These are phyloP conservation scores for Fimicolochytrium jonesii DNA, from an alignment of 192 early-diverging fungal genomes.

Conservation along the genomic window DNA sequence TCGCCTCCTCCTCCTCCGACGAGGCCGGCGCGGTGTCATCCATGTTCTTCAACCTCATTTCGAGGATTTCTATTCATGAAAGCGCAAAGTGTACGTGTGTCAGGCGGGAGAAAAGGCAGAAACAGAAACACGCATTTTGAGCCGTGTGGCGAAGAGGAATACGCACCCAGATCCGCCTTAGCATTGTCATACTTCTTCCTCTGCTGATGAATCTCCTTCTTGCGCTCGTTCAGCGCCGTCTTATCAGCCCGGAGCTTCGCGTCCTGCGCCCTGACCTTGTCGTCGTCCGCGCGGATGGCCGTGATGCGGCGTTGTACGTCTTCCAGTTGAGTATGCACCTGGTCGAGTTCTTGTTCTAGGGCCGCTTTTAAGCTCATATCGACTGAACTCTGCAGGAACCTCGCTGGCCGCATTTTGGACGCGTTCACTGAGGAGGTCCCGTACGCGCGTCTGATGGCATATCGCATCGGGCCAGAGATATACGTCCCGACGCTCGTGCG, in stretches of 20 bases:
- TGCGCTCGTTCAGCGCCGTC: constrained; percentile 23
- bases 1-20: constrained; percentile 14
- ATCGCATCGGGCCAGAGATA: constrained; percentile 14
- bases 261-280: constrained; percentile 37
- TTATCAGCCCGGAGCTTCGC: no score
- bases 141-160: no score
- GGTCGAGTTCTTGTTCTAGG: constrained; percentile 23
- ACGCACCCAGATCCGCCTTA: constrained; percentile 35
- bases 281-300: constrained; percentile 23
- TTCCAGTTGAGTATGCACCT: constrained; percentile 31
- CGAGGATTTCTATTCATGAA: constrained; percentile 18
- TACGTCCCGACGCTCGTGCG: no score
- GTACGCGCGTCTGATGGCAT: constrained; percentile 28
- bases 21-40: constrained; percentile 15
- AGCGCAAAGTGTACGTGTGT: no score
- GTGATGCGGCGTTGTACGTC: constrained; percentile 21
- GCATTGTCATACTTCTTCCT: constrained; percentile 30
- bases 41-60: constrained; percentile 2
- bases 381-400: constrained; percentile 25
- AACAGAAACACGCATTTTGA: no score
- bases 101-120: no score
- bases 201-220: constrained; percentile 28
- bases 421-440: constrained; percentile 25
- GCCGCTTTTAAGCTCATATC: constrained; percentile 34
- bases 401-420: neutral